Conservation (phyloP, 2,329 filamentous ascomycete species). For the Cercospora sp. region DNA sequence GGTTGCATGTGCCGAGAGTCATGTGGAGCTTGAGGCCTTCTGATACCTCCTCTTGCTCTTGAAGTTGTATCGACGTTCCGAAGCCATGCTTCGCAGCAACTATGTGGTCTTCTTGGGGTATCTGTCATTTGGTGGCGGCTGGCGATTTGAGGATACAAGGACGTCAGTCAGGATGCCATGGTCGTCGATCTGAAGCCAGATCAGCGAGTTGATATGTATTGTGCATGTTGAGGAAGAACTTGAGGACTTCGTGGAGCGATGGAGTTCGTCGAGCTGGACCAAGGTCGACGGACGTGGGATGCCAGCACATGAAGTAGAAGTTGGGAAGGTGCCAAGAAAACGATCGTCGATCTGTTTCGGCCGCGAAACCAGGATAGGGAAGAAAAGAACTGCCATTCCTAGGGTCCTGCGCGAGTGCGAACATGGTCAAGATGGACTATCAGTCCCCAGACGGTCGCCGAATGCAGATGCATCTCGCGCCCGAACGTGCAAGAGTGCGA, state of each 20-base stretch:
- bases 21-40: background rate
- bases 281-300: background rate
- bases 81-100: background rate
- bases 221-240: background rate
- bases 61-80: background rate
- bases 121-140: background rate
- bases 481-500: background rate
- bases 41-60: background rate
- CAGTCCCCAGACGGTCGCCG: background rate
- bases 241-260: background rate
- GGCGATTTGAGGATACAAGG: background rate
- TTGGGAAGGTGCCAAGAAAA: background rate
- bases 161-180: background rate
- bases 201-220: background rate
- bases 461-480: background rate
- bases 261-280: background rate
- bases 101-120: background rate
- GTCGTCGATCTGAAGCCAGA: background rate
- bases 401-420: background rate
- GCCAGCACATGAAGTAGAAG: background rate
- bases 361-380: constrained; percentile 4
- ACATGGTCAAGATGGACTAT: background rate
- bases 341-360: constrained; percentile 7
- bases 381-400: background rate
- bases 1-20: background rate